Conservation (phyloP, 1,139 yeast species). For the Candida sojae region DNA sequence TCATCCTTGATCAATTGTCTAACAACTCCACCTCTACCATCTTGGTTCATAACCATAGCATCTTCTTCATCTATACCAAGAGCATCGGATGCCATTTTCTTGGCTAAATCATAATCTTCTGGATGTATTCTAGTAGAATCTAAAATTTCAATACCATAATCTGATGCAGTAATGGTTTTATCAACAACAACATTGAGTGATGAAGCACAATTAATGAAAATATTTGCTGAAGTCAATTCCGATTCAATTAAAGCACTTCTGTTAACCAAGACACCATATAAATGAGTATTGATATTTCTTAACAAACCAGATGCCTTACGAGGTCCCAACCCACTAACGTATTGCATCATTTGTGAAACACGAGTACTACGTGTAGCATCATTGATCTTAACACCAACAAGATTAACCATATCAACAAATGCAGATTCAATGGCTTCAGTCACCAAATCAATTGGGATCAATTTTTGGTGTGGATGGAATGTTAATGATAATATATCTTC, state of each 20-base stretch:
- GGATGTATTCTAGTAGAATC: constrained; percentile 98
- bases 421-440: constrained; percentile 73
- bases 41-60: constrained; percentile 61
- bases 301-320: constrained; percentile 89
- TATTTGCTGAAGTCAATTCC: constrained; percentile 73
- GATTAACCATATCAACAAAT: constrained; percentile 85
- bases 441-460: constrained; percentile 66
- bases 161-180: constrained; percentile 41
- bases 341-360: constrained; percentile 70
- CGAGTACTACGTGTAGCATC: constrained; percentile 81
- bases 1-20: constrained; percentile 80
- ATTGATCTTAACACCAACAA: constrained; percentile 92
- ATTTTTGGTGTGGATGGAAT: constrained; percentile 74
- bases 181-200: constrained; percentile 81
- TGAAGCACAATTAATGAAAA: constrained; percentile 91
- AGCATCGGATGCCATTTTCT: constrained; percentile 98
- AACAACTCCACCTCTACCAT: constrained; percentile 79
- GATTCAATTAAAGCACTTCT: constrained; percentile 79
- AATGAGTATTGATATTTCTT: constrained; percentile 73
- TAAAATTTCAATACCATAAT: constrained; percentile 68
- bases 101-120: constrained; percentile 92
- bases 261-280: constrained; percentile 67
- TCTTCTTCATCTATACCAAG: constrained; percentile 95
- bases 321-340: constrained; percentile 90
- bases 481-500: constrained; percentile 71